phyloP scores from a whole-genome alignment of 305 asterid species.

The Solanum aculeatissimum region DNA sequence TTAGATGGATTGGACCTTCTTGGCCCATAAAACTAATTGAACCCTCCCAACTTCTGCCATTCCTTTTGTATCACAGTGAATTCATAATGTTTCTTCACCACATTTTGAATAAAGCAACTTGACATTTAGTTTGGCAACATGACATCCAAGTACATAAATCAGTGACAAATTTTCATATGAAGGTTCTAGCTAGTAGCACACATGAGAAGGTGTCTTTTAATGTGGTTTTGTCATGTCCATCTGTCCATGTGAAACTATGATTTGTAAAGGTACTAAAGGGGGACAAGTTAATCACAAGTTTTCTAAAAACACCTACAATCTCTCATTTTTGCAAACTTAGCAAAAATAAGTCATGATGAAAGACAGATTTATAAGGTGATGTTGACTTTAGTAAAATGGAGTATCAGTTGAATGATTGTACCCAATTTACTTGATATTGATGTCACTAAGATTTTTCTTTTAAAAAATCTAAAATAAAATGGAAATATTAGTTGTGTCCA shows the following conservation, averaged over 20 bases:
- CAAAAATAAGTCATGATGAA: not conserved
- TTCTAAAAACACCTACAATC: not conserved
- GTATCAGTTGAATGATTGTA: not conserved
- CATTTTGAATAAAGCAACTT: not conserved
- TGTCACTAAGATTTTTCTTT: not conserved
- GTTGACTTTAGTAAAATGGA: not conserved
- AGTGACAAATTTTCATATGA: not conserved
- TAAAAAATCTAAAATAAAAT: not conserved
- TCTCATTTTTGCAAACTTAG: not conserved
- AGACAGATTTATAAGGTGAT: not conserved
- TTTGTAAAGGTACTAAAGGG: not conserved
- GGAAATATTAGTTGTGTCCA: not conserved
- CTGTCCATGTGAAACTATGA: not conserved
- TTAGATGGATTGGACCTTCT: not conserved
- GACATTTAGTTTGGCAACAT: not conserved
- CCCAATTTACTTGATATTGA: not conserved
- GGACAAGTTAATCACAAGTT: not conserved
- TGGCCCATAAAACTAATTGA: not conserved
- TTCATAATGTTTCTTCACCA: not conserved
- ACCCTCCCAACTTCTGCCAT: not conserved
- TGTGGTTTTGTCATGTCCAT: not conserved
- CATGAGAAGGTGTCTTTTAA: not conserved
- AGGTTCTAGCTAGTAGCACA: not conserved
- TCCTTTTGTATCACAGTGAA: not conserved
- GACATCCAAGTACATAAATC: not conserved